Base-by-base conservation (phyloP, 2,329 filamentous ascomycete genomes). In the Canariomyces notabilis region DNA sequence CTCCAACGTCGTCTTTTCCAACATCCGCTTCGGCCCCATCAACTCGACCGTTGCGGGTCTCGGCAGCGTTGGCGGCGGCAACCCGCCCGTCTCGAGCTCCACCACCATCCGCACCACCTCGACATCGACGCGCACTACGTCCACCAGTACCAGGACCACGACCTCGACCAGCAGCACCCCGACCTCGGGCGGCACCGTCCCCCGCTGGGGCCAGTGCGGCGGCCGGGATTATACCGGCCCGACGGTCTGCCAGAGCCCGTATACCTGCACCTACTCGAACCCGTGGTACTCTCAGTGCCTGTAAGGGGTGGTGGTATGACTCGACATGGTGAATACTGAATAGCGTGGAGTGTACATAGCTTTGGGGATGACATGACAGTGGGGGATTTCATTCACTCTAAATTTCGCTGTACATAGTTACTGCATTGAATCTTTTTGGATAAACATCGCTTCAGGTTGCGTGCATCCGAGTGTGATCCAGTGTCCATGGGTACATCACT, bases 21-120 rank as follows among this genome's bases (percentile, higher is more conserved):
- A 80, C 69, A 79, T 80, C 69, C 74, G 72, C 65, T 70, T 77
- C 57, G 78, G 73, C 22, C 69, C 75, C 48, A 74, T 81, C 59
- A 71, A 70, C 59, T 75, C 72, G 37, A 81, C 78, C 57, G 78
- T 69, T 53, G 49, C 41, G 19, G 53, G 52, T 43, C 49, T 53
- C 18, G 43, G 36, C 51, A 37, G 26, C 35, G 36, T 41, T 42
- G 41, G 37, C 46, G 49, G 43, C 44, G 16, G n/a, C 53, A 16
- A 21, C 23, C 38, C 44, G n/a, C 76, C 64, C 56, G 48, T 22
- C 44, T 34, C 44, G 39, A 37, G 29, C 41, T 36, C 55, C 44
- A 51, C 42, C 50, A 26, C 35, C 39, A 45, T 22, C 46, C 32
- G 37, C 22, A 8, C 42, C 33, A 31, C 33, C 37, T 29, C 26